These are phyloP conservation scores for Graphiopsis chlorocephala DNA, from an alignment of 2,329 filamentous ascomycete species.

Conservation along the genomic window DNA sequence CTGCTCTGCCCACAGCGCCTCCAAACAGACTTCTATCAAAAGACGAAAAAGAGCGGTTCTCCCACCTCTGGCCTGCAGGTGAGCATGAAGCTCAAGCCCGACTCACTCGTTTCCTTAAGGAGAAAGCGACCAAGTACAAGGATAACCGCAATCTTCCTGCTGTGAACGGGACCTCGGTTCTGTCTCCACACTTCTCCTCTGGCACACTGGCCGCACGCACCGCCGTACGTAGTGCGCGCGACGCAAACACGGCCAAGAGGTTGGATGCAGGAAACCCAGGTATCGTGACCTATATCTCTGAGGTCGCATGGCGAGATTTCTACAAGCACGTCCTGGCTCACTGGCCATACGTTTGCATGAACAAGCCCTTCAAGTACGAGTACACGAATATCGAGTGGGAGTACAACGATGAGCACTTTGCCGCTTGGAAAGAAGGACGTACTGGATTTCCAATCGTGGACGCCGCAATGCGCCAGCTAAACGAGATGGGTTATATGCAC, in stretches of 20 bases:
- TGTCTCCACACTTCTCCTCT: constrained; percentile 71
- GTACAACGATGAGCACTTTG: constrained; percentile 66
- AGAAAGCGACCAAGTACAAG: constrained; percentile 61
- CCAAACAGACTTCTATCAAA: constrained; percentile 59
- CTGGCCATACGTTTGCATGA: constrained; percentile 82
- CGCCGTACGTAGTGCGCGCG: constrained; percentile 61
- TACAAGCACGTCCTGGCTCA: constrained; percentile 81
- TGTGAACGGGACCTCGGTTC: constrained; percentile 60
- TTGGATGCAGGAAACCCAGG: constrained; percentile 66
- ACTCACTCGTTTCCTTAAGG: constrained; percentile 64
- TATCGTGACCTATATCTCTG: constrained; percentile 72
- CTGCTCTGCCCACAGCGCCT: constrained; percentile 60
- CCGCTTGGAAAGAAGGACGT: constrained; percentile 68
- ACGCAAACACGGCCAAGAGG: constrained; percentile 59
- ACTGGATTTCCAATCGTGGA: constrained; percentile 84
- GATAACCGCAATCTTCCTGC: constrained; percentile 65
- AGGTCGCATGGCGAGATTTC: constrained; percentile 84
- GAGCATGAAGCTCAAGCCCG: constrained; percentile 67
- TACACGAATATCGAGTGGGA: constrained; percentile 83
- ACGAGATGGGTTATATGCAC: constrained; percentile 71
- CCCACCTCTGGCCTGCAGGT: constrained; percentile 68
- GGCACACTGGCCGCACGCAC: constrained; percentile 68
- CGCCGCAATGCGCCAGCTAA: constrained; percentile 78
- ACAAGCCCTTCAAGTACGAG: constrained; percentile 77
- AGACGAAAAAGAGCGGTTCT: constrained; percentile 59